Conservation (phyloP, 305 asterid species). For the Fraxinus paxiana region DNA sequence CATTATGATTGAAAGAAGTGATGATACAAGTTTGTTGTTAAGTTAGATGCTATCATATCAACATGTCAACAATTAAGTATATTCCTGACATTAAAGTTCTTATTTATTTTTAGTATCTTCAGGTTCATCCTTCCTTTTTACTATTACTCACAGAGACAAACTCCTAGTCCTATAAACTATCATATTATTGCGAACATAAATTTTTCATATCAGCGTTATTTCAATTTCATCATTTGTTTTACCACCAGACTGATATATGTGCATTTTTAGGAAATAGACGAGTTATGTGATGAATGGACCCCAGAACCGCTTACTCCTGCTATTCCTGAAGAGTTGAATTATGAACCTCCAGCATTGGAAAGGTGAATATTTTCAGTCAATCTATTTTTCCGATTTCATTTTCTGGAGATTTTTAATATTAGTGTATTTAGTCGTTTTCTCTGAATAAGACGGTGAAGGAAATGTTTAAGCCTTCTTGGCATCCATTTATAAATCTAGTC, state of each 20-base stretch:
- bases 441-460: neutral
- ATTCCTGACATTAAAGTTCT: neutral
- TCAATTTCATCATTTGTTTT: constrained; percentile 6
- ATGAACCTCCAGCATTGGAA: constrained; percentile 77
- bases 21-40: neutral
- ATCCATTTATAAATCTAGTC: neutral
- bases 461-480: neutral
- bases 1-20: neutral
- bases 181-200: constrained; percentile 3
- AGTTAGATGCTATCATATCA: neutral
- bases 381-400: constrained; percentile 1
- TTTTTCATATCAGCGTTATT: neutral
- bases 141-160: neutral
- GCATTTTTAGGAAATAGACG: constrained; percentile 84
- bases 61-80: neutral
- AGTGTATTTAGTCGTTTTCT: neutral
- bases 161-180: neutral
- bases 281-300: constrained; percentile 91
- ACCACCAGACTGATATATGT: constrained; percentile 20
- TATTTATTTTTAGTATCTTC: neutral
- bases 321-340: constrained; percentile 62
- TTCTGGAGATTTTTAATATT: neutral
- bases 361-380: constrained; percentile 42
- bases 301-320: constrained; percentile 87
- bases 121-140: neutral